phyloP scores from a whole-genome alignment of 2,329 filamentous ascomycete genomes.

The Fusarium drepaniforme region DNA sequence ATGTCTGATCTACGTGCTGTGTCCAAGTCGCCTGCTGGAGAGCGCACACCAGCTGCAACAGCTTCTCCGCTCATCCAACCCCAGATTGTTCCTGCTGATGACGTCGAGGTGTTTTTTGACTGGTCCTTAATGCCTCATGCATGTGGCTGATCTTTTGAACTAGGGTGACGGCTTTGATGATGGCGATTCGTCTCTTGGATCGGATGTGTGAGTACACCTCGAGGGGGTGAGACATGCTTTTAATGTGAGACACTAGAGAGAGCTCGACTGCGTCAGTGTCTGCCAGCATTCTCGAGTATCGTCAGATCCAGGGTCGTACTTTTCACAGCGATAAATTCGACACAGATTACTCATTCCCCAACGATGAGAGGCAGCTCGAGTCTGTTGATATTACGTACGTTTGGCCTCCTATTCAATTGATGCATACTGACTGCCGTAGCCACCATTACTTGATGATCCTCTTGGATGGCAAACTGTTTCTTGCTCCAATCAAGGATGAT shows the following conservation, averaged over 20 bases:
- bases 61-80: not conserved
- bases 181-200: not conserved
- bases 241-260: not conserved
- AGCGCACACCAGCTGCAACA: not conserved
- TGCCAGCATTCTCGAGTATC: constrained; percentile 21
- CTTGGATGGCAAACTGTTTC: constrained; percentile 2
- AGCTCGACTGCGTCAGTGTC: constrained; percentile 27
- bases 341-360: constrained; percentile 18
- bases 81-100: not conserved
- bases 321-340: constrained; percentile 30
- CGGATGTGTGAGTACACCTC: not conserved
- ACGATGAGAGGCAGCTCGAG: constrained; percentile 21
- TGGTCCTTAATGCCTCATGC: not conserved
- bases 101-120: not conserved
- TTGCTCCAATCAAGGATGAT: constrained; percentile 6
- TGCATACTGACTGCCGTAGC: not conserved
- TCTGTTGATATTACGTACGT: constrained; percentile 22
- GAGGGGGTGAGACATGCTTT: too few relatives aligned
- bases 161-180: not conserved
- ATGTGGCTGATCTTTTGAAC: not conserved
- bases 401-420: not conserved
- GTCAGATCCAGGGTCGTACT: constrained; percentile 24
- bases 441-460: constrained; percentile 27
- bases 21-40: not conserved
- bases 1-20: not conserved